Base-by-base conservation (phyloP, 768 basidiomycete species). In the Pleurotus tuber-regium region DNA sequence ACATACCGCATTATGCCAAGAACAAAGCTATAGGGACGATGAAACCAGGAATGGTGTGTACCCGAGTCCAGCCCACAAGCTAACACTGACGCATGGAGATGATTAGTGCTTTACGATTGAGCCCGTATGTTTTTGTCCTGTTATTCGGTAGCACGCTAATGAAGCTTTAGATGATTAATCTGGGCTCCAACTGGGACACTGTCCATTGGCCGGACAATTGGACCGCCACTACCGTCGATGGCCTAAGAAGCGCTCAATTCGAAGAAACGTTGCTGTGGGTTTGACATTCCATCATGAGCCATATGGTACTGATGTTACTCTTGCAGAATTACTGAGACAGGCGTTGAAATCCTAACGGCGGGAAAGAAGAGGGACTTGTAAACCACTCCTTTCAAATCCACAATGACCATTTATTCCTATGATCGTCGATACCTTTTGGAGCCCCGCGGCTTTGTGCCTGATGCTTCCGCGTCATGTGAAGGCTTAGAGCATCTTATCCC, bases 151-250 rank as follows among this genome's bases (percentile, higher is more conserved):
- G 33, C 52, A 39, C 46, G 18, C 48, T 50, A 16, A 56, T 23
- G 26, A 31, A 29, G 21, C 14, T 55, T 46, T 66, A 96, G 82
- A 98, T 98, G 95, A 85, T 97, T 58, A 98, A 98, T 66, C 66
- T 92, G 16, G 95, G 95, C 4, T 75, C 77, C 46, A 82, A 76
- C 56, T 89, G 87, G 84, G 80, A 80, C 25, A 80, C 83, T 50
- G 75, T 85, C 18, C 91, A 93, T 64, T 93, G 94, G 94, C 87
- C 87, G 26, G 93, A 96, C 66, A 86, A 92, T 63, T 98, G 96
- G 96, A 98, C 96, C 2, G 92, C 95, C 1, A 92, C 88, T 18
- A 99, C 97, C 4, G 68, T 79, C 10, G 96, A 98, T 68, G 96
- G 94, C 19, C 89, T 88, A 66, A 75, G 80, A 51, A 94, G 91